Percentiles rank a stretch among this genome's conserved stretches.
Evolutionary conservation across 331 rosid genomes (phyloP).

Genomic region (Quercus tomentella): DNA sequence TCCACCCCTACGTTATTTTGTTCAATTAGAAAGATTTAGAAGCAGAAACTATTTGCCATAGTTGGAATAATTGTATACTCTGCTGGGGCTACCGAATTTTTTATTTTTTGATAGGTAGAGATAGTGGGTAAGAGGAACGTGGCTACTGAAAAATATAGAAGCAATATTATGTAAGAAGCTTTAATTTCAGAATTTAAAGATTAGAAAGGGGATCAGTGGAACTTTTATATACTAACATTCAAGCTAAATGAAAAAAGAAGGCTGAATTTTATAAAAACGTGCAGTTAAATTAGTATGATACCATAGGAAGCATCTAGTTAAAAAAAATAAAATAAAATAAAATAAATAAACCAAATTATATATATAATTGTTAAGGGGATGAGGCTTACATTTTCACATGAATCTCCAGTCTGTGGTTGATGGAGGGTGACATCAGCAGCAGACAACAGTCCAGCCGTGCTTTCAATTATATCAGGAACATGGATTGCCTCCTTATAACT

Average conservation of each 20-base stretch:
- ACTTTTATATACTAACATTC: not conserved
- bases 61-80: not conserved
- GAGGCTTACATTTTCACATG: constrained; percentile 69
- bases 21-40: not conserved
- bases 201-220: not conserved
- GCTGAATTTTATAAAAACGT: not conserved
- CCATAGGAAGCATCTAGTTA: not conserved
- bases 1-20: not conserved
- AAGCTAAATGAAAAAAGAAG: not conserved
- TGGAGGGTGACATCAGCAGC: constrained; percentile 63
- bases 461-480: constrained; percentile 83
- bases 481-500: constrained; percentile 66
- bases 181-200: not conserved
- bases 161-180: not conserved
- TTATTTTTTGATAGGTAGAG: too few species aligned
- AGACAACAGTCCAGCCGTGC: constrained; percentile 70
- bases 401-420: constrained; percentile 57
- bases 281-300: not conserved
- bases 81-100: not conserved
- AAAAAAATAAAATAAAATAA: not conserved
- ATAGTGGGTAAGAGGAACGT: too few species aligned
- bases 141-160: not conserved
- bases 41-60: not conserved
- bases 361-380: constrained; percentile 4
- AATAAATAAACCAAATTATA: not conserved